Evolutionary conservation across 257 asterid species (phyloP).

Genomic region (Przewalskia tangutica): DNA sequence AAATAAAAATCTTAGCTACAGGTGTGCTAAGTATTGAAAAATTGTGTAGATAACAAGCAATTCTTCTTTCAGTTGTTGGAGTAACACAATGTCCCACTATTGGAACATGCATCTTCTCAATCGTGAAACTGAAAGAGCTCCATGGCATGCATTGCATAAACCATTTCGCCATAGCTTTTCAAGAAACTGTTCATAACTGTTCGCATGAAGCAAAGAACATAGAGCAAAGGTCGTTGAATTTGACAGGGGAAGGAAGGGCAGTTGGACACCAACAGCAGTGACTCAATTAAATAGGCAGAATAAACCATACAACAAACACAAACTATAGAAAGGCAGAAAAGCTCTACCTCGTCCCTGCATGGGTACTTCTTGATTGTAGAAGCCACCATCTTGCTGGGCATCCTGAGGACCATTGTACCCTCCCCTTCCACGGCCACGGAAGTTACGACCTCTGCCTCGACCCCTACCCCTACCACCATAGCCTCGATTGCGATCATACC

Average conservation of each 20-base stretch:
- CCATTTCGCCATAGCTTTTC: not conserved
- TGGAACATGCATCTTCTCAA: not conserved
- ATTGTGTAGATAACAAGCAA: not conserved
- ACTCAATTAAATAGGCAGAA: not conserved
- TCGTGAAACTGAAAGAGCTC: not conserved
- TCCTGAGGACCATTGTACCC: conserved; percentile 56
- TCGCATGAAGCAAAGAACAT: not conserved
- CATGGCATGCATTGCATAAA: not conserved
- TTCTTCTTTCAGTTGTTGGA: not conserved
- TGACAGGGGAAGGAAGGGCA: not conserved
- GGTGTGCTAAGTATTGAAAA: not conserved
- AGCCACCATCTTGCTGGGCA: conserved; percentile 44
- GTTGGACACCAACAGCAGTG: not conserved
- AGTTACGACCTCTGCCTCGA: conserved; percentile 70
- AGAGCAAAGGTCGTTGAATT: not conserved
- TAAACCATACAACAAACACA: not conserved
- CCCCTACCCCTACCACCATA: conserved; percentile 70
- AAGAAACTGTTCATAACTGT: not conserved
- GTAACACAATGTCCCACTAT: not conserved
- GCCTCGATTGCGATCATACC: conserved; percentile 50
- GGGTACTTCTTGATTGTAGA: conserved; percentile 65
- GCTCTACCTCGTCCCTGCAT: conserved; percentile 32
- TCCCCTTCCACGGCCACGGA: conserved; percentile 83
- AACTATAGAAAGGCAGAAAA: not conserved
- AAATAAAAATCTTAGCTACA: not conserved